Evolutionary conservation across 495 filamentous ascomycete genomes (phyloP), one percentile per base, ranked within the genome.

Genomic region (Cercophora samala): DNA sequence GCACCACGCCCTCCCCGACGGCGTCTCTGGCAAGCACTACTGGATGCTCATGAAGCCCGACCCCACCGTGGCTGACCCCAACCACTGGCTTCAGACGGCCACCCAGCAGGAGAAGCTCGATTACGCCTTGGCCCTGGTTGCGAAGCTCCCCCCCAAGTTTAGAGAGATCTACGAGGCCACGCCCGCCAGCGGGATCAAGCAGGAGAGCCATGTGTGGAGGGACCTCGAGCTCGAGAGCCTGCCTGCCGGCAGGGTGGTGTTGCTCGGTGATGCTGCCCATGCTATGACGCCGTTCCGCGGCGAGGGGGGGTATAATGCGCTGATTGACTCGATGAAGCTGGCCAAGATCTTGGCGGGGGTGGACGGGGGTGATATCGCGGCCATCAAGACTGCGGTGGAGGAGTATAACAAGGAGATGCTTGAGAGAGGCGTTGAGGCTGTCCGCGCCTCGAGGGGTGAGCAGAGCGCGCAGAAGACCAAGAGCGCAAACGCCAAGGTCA

Each of bases 261-360:
- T 85, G 17, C 64, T 84, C 18, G 84, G 84, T 0, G 84, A 87
- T 69, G 79, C 84, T 1, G 83, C 82, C 2, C 83, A 87, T 70
- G 75, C 81, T 11, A 87, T 87, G 84, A 82, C 81, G 0, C 84
- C 85, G 18, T 58, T 58, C 22, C 18, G 56, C 5, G 56, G 56
- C 0, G 56, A 58, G 24, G 56, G 56, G 19, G 56, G 56, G 1
- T 58, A 58, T 58, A 19, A 58, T 15, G 24, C 56, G 19, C 56
- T 58, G 13, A 24, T 58, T 23, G 56, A 58, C 56, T 58, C 56
- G 2, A 15, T 58, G 22, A 15, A 22, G 15, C 22, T 58, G 17
- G 56, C 19, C 21, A 58, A 58, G 5, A 23, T 58, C 8, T 13
- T 58, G 56, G 56, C 19, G 22, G 11, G 56, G 18, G 13, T 58